Evolutionary conservation across 31 red algal genomes (phyloP).

Genomic region (Bonnemaisonia californica): DNA sequence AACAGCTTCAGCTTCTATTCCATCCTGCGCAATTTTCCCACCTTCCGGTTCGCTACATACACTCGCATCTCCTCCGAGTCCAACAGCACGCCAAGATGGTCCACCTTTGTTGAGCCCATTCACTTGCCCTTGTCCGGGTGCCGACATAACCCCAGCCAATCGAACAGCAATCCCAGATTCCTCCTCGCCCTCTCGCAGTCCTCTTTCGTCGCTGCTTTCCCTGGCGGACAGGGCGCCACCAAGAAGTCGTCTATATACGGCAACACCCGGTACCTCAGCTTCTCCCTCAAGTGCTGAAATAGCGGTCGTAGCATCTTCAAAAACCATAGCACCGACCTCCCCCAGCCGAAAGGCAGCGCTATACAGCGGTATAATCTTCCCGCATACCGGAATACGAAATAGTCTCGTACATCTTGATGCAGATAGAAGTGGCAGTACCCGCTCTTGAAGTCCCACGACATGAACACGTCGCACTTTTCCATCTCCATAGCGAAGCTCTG

Average conservation of each 20-base stretch:
- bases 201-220: neutral
- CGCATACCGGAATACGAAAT: slow-evolving; percentile 24
- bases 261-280: neutral
- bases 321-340: slow-evolving; percentile 17
- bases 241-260: slow-evolving; percentile 24
- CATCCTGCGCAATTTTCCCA: neutral
- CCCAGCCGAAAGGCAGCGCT: slow-evolving; percentile 39
- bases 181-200: too few relatives aligned
- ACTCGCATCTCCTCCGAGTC: neutral
- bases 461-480: neutral
- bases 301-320: slow-evolving; percentile 7
- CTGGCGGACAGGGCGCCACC: slow-evolving; percentile 6
- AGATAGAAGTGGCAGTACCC: slow-evolving; percentile 41
- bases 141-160: neutral
- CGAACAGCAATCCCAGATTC: neutral
- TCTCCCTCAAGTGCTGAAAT: neutral
- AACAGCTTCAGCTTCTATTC: neutral
- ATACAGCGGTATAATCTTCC: slow-evolving; percentile 29
- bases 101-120: neutral
- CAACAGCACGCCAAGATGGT: neutral
- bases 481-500: neutral
- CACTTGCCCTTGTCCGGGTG: neutral
- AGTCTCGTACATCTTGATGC: slow-evolving; percentile 21
- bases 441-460: slow-evolving; percentile 26
- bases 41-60: neutral